Base-by-base conservation (phyloP, 306 rosid genomes). In the Morella rubra region DNA sequence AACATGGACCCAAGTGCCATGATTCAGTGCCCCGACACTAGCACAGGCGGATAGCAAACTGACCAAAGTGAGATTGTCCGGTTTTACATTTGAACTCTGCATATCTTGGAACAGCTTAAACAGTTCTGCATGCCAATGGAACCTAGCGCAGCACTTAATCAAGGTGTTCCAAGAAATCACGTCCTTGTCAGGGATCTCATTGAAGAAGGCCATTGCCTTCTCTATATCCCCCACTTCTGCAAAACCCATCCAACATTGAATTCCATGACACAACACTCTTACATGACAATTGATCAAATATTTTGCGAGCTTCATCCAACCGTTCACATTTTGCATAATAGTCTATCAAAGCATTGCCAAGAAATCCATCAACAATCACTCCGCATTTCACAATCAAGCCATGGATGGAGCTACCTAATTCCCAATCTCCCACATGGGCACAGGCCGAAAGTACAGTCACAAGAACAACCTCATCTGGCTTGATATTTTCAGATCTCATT, bases 151-250 rank as follows among this genome's bases (percentile, higher is more conserved):
- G 32, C 12, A 75, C 73, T 71, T 76, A 51, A 81, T 76, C 80
- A 81, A 60, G 11, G 68, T 81, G 84, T 76, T 81, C 84, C 84
- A 81, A 61, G 77, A 81, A 72, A 81, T n/a, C 15, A 81, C 66
- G 37, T 81, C 84, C 69, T 81, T 81, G 42, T 71, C 65, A 9
- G 77, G 81, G 58, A 81, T 81, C 73, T 70, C 52, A 52, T 52
- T 46, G 32, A 81, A 76, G 65, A 75, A 76, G 13, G 65, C 54
- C 44, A 18, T 76, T 70, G 81, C 84, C 59, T 62, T 76, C 44
- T 64, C 44, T 44, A 76, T 53, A 59, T 71, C 80, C 27, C 27
- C 80, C 77, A 62, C 73, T 75, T 76, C 73, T 76, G 73, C 84
- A 71, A 44, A 81, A 60, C 45, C 73, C 84, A 41, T 81, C 80